Conservation (phyloP, 2,329 filamentous ascomycete species). For the Atkinsonella hypoxylon region DNA sequence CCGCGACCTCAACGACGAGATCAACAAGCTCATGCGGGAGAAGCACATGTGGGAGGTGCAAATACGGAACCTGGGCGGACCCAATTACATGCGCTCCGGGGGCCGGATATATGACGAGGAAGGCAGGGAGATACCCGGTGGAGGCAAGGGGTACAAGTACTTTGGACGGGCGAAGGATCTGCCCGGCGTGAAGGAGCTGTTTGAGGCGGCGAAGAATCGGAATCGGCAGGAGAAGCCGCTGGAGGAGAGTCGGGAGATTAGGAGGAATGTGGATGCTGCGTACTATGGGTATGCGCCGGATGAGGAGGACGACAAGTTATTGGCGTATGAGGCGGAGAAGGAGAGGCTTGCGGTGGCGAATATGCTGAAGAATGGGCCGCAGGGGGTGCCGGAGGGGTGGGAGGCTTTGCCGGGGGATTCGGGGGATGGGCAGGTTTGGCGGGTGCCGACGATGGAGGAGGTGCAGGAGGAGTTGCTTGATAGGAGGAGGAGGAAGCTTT, state of each 20-base stretch:
- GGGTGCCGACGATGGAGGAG: slow-evolving; percentile 73
- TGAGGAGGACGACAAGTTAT: slow-evolving; percentile 73
- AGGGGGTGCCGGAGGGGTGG: slow-evolving; percentile 58
- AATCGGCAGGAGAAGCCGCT: slow-evolving; percentile 52
- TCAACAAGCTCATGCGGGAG: slow-evolving; percentile 98
- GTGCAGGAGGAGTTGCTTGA: slow-evolving; percentile 93
- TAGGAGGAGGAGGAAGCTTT: slow-evolving; percentile 64
- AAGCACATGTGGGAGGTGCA: slow-evolving; percentile 99
- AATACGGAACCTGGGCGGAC: slow-evolving; percentile 88
- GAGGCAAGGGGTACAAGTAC: slow-evolving; percentile 86
- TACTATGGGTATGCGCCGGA: slow-evolving; percentile 94
- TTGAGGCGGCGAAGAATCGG: slow-evolving; percentile 59
- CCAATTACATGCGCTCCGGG: slow-evolving; percentile 81
- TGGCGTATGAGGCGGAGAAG: slow-evolving; percentile 71
- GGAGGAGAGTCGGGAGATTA: slow-evolving; percentile 56
- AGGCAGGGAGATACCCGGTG: slow-evolving; percentile 57
- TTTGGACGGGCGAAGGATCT: slow-evolving; percentile 84
- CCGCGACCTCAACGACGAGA: slow-evolving; percentile 95
- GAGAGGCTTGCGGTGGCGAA: slow-evolving; percentile 70
- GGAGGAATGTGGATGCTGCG: slow-evolving; percentile 73
- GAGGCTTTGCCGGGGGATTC: slow-evolving; percentile 75
- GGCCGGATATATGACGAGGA: slow-evolving; percentile 62
- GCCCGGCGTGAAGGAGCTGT: slow-evolving; percentile 92
- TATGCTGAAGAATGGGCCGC: slow-evolving; percentile 45
- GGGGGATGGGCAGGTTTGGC: slow-evolving; percentile 74